Evolutionary conservation across 768 basidiomycete genomes (phyloP).

Genomic region (Galerina sulciceps): DNA sequence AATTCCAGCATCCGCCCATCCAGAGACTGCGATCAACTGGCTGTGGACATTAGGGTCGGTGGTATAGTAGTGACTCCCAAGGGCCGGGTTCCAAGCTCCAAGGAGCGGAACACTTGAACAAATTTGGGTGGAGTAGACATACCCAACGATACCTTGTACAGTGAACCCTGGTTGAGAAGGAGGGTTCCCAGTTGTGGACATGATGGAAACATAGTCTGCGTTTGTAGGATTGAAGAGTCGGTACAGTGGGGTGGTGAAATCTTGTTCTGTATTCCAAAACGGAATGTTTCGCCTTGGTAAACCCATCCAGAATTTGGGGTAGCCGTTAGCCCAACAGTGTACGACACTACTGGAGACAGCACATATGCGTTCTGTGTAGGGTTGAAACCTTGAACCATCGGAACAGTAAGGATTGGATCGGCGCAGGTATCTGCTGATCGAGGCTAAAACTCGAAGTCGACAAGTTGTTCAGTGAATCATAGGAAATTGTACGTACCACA

Average conservation of each 20-base stretch:
- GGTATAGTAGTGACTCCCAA: background rate
- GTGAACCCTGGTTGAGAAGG: conserved; percentile 1
- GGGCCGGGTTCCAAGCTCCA: background rate
- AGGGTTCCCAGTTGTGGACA: background rate
- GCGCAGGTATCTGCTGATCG: background rate
- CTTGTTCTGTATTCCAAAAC: conserved; percentile 1
- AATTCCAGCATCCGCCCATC: background rate
- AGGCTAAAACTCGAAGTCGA: too few relatives aligned
- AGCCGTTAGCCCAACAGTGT: background rate
- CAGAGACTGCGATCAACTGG: background rate
- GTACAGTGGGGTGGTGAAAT: background rate
- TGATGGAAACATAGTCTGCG: background rate
- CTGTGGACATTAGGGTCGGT: background rate
- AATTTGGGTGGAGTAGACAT: conserved; percentile 1
- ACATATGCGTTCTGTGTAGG: background rate
- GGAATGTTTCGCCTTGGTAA: conserved; percentile 11
- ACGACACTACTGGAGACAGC: background rate
- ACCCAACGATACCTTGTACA: too few relatives aligned
- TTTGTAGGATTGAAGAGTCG: conserved; percentile 5
- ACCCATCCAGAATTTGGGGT: background rate
- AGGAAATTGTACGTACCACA: too few relatives aligned
- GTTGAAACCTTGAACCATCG: background rate
- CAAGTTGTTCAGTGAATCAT: too few relatives aligned
- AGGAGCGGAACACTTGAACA: conserved; percentile 1
- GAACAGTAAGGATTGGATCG: background rate